A percentile compares a stretch with the other conserved stretches of the same genome.
Evolutionary conservation across 2,329 filamentous ascomycete species (phyloP).

Genomic region (Parafenestella ontariensis): DNA sequence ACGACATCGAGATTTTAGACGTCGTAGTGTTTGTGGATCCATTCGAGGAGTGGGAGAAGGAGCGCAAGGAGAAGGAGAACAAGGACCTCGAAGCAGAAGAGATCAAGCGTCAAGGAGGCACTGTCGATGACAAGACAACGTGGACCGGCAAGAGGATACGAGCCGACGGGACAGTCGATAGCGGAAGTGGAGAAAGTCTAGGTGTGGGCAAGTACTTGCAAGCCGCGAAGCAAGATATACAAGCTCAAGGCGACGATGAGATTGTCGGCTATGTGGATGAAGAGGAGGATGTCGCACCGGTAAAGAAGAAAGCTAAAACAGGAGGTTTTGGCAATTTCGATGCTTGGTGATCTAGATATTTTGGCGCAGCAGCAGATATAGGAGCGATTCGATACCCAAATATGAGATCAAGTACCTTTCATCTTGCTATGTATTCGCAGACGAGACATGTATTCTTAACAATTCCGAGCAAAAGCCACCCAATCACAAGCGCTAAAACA

Average conservation of each 20-base stretch:
- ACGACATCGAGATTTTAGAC: slow-evolving; percentile 81
- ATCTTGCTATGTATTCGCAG: no score
- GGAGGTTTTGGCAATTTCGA: slow-evolving; percentile 95
- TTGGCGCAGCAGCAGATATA: neutral
- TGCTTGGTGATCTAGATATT: slow-evolving; percentile 67
- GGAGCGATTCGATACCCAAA: slow-evolving; percentile 20
- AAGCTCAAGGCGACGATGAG: slow-evolving; percentile 59
- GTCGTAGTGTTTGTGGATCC: slow-evolving; percentile 90
- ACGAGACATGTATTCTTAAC: no score
- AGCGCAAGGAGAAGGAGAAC: slow-evolving; percentile 62
- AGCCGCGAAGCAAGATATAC: slow-evolving; percentile 54
- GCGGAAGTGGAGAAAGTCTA: slow-evolving; percentile 59
- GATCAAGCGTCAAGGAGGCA: slow-evolving; percentile 70
- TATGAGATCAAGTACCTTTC: neutral
- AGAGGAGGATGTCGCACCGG: slow-evolving; percentile 68
- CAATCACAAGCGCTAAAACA: no score
- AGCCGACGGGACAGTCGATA: slow-evolving; percentile 66
- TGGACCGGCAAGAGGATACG: slow-evolving; percentile 96
- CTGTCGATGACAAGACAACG: slow-evolving; percentile 87
- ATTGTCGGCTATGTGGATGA: slow-evolving; percentile 69
- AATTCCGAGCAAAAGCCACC: no score
- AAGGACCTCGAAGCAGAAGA: slow-evolving; percentile 70
- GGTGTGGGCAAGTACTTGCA: slow-evolving; percentile 85
- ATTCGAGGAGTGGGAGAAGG: slow-evolving; percentile 88
- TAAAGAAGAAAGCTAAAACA: slow-evolving; percentile 79